Percentiles rank a stretch among this genome's conserved stretches.
These are phyloP conservation scores for Cladosporium phlei DNA, from an alignment of 2,329 filamentous ascomycete species.

Conservation along the genomic window DNA sequence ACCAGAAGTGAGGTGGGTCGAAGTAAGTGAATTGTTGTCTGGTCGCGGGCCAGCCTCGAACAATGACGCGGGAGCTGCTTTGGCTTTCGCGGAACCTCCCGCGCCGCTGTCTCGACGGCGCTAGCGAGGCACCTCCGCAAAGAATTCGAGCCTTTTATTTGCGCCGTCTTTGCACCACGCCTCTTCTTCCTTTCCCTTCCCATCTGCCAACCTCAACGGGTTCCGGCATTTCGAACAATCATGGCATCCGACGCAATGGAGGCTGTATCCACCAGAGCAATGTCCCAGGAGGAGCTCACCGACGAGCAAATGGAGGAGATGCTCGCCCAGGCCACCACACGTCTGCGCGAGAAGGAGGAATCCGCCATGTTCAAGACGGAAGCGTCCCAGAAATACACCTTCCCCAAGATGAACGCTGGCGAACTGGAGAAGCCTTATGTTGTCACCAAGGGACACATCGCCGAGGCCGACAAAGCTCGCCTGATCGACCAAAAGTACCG, in stretches of 20 bases:
- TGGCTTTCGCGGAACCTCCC: not conserved
- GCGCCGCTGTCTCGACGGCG: not conserved
- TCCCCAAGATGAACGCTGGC: slow-evolving; percentile 49
- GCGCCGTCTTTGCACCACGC: not conserved
- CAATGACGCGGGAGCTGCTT: not conserved
- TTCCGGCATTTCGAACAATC: slow-evolving; percentile 7
- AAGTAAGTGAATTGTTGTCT: not conserved
- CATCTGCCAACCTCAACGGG: slow-evolving; percentile 10
- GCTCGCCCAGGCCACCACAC: slow-evolving; percentile 58
- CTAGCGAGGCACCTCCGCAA: not conserved
- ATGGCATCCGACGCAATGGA: slow-evolving; percentile 12
- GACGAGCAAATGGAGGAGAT: slow-evolving; percentile 62
- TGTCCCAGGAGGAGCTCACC: slow-evolving; percentile 45
- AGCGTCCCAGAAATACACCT: slow-evolving; percentile 33
- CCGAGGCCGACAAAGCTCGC: slow-evolving; percentile 49
- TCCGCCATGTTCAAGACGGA: slow-evolving; percentile 18
- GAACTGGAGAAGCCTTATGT: slow-evolving; percentile 51
- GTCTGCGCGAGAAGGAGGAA: slow-evolving; percentile 46
- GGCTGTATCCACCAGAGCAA: not conserved
- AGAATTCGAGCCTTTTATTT: slow-evolving; percentile 9
- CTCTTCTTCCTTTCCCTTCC: not conserved
- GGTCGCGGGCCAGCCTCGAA: not conserved
- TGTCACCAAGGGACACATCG: slow-evolving; percentile 48
- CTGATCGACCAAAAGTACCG: slow-evolving; percentile 47
- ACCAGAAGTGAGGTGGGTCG: not conserved